phyloP scores from a whole-genome alignment of 257 asterid genomes.

The Jacaranda copaia region DNA sequence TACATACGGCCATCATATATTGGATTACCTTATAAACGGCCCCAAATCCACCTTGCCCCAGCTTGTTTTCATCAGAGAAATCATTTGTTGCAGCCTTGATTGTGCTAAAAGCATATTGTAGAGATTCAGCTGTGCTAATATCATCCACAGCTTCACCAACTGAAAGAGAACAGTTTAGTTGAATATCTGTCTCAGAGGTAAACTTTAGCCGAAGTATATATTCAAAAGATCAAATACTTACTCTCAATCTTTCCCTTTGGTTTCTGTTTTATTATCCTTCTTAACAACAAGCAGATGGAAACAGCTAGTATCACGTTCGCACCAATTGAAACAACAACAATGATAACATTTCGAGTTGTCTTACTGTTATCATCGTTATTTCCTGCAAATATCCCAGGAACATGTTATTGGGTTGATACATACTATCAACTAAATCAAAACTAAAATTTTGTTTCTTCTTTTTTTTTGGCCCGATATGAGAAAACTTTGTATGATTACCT shows the following conservation, averaged over 20 bases:
- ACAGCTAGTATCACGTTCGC: conserved; percentile 6
- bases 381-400: too few species aligned
- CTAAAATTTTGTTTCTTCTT: not conserved
- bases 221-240: conserved; percentile 20
- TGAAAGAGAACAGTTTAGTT: not conserved
- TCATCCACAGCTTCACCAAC: conserved; percentile 15
- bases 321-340: conserved; percentile 24
- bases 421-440: too few species aligned
- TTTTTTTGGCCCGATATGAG: too few species aligned
- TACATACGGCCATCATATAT: not conserved
- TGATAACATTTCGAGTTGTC: conserved; percentile 22
- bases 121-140: conserved; percentile 29
- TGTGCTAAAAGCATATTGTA: conserved; percentile 35
- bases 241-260: not conserved
- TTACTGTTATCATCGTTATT: not conserved
- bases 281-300: not conserved
- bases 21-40: conserved; percentile 47
- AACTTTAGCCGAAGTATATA: not conserved
- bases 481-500: conserved; percentile 1
- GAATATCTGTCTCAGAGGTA: not conserved
- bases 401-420: too few species aligned
- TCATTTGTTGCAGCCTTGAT: conserved; percentile 43
- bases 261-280: conserved; percentile 19
- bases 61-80: conserved; percentile 40
- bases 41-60: conserved; percentile 55